Evolutionary conservation across 1,284 basidiomycete species (phyloP).

Genomic region (Cystobasidium pallidum): DNA sequence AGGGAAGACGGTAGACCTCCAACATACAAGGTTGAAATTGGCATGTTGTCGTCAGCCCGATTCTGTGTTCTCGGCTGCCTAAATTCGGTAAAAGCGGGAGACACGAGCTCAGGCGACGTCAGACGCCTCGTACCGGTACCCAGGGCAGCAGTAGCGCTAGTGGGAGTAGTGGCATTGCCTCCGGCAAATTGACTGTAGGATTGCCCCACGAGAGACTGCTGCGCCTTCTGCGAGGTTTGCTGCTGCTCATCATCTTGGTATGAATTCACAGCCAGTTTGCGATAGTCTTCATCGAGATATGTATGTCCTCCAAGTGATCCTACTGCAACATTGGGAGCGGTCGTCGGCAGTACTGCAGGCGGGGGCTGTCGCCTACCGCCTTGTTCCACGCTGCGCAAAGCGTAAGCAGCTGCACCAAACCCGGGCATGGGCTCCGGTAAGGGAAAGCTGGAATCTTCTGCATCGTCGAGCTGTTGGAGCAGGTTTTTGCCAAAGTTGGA

Average conservation of each 20-base stretch:
- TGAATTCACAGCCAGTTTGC: background rate
- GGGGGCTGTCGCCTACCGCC: conserved; percentile 23
- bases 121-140: background rate
- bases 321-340: background rate
- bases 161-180: conserved; percentile 7
- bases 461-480: conserved; percentile 44
- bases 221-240: background rate
- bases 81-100: conserved; percentile 32
- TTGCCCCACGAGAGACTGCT: background rate
- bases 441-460: conserved; percentile 20
- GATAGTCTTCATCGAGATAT: conserved; percentile 23
- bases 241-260: background rate
- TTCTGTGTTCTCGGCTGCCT: conserved; percentile 57
- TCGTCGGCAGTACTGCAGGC: conserved; percentile 22
- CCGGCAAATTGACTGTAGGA: background rate
- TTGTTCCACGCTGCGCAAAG: background rate
- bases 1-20: conserved; percentile 73
- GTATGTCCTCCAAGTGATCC: conserved; percentile 6
- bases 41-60: conserved; percentile 84
- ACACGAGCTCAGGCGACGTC: conserved; percentile 22
- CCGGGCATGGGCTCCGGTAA: conserved; percentile 23
- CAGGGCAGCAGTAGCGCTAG: background rate
- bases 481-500: conserved; percentile 40
- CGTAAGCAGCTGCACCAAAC: conserved; percentile 38
- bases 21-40: conserved; percentile 92